These are phyloP conservation scores for Strigomonas galati DNA, from an alignment of 208 protist genomes.

Conservation along the genomic window DNA sequence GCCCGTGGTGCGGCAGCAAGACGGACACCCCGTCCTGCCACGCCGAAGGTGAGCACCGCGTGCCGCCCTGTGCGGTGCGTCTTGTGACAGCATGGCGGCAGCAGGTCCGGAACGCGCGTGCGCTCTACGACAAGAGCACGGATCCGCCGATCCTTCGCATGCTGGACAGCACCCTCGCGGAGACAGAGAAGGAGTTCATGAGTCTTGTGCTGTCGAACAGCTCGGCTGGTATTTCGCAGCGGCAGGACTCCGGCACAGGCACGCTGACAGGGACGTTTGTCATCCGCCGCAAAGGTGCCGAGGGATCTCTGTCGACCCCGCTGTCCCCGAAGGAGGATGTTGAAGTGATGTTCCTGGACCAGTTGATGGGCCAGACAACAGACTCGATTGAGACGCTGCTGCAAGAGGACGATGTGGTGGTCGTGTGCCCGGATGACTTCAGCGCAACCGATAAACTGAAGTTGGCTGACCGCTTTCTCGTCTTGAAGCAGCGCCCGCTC, in stretches of 20 bases:
- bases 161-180: background rate
- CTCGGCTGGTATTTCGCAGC: background rate
- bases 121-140: background rate
- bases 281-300: background rate
- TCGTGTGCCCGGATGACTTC: constrained; percentile 52
- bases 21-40: no score
- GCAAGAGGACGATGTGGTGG: constrained; percentile 49
- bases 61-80: no score
- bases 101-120: no score
- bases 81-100: no score
- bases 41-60: no score
- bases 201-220: background rate
- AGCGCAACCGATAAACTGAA: constrained; percentile 38
- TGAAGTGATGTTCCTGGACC: no score
- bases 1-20: no score
- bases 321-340: no score
- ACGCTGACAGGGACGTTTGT: constrained; percentile 1
- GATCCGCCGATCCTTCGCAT: background rate
- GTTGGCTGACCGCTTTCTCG: constrained; percentile 48
- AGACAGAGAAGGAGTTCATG: background rate
- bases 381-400: constrained; percentile 31
- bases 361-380: background rate
- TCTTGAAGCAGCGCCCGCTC: constrained; percentile 32
- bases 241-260: no score
- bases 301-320: no score